These are phyloP conservation scores for Phlebiopsis gigantea DNA, from an alignment of 768 basidiomycete genomes.

Conservation along the genomic window DNA sequence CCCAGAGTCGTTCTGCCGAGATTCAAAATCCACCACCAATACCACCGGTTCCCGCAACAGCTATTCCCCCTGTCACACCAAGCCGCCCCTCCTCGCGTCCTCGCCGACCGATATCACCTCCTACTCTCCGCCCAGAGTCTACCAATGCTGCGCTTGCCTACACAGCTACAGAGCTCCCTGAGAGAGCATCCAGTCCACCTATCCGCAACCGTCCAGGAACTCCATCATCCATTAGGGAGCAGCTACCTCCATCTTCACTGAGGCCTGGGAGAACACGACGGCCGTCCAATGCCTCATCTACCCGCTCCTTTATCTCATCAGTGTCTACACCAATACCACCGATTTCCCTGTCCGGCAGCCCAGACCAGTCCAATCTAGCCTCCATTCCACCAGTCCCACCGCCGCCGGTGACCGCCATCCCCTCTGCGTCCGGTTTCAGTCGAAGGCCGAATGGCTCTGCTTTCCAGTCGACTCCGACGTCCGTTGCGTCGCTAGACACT, in stretches of 20 bases:
- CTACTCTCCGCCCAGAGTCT: conserved; percentile 7
- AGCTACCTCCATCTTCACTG: conserved; percentile 23
- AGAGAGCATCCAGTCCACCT: conserved; percentile 10
- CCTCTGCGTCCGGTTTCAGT: neutral
- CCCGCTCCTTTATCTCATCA: conserved; percentile 16
- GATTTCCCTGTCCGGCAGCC: conserved; percentile 7
- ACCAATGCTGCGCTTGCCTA: conserved; percentile 4
- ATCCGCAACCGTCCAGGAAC: conserved; percentile 18
- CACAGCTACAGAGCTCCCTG: conserved; percentile 4
- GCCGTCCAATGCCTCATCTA: conserved; percentile 38
- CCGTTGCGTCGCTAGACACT: conserved; percentile 2
- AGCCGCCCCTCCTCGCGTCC: conserved; percentile 4
- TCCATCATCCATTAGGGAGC: conserved; percentile 20
- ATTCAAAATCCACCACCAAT: neutral
- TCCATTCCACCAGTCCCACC: neutral
- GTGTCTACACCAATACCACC: conserved; percentile 16
- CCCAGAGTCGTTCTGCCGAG: neutral
- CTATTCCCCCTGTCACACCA: neutral
- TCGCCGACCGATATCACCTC: conserved; percentile 6
- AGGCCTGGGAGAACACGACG: conserved; percentile 33
- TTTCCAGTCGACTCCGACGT: neutral
- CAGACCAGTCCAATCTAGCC: neutral
- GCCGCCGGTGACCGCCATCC: neutral
- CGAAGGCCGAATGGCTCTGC: conserved; percentile 4
- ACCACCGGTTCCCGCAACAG: conserved; percentile 2